Evolutionary conservation across 352 stramenopile species (phyloP), one percentile per base, ranked within the genome.

Genomic region (Phytophthora citricola): DNA sequence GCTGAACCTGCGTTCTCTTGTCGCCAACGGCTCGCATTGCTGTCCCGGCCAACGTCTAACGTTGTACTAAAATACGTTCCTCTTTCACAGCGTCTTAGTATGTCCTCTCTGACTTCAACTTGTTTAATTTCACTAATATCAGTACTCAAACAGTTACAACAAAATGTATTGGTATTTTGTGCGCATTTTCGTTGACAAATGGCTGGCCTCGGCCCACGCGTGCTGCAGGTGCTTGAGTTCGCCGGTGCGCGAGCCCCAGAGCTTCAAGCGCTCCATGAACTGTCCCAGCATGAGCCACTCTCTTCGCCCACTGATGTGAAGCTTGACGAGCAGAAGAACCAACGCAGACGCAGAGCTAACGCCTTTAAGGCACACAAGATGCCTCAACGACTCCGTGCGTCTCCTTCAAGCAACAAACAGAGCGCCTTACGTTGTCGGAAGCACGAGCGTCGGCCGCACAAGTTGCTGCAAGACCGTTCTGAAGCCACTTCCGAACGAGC

Each of bases 191-290:
- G 5, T 44, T 20, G 14, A 8, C 12, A 32, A 65, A 76, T 73
- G 71, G 54, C 58, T 73, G 70, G 66, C 17, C 61, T 90, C 5
- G 85, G 83, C 47, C 79, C 79, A 31, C 78, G 83, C 58, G 76
- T 94, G 59, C 53, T 91, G 44, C 81, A 93, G 64, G 87, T 94
- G 81, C 83, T 94, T 31, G 81, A 93, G 32, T 93, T 94, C 52
- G 84, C 87, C 20, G 74, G 63, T 32, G 79, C 81, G 34, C 86
- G 86, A 29, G 86, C 84, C 38, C 79, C 80, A 7, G 86, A 94
- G 78, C 83, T 94, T 8, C 77, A 89, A 62, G 82, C 84, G 51
- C 73, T 94, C 40, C 79, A 92, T 7, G 84, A 93, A 40, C 36
- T 87, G 2, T 77, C 84, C 9, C 77, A 81, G 17, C 65, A 79